phyloP scores from a whole-genome alignment of 306 rosid genomes.

The Vicia sativa region DNA sequence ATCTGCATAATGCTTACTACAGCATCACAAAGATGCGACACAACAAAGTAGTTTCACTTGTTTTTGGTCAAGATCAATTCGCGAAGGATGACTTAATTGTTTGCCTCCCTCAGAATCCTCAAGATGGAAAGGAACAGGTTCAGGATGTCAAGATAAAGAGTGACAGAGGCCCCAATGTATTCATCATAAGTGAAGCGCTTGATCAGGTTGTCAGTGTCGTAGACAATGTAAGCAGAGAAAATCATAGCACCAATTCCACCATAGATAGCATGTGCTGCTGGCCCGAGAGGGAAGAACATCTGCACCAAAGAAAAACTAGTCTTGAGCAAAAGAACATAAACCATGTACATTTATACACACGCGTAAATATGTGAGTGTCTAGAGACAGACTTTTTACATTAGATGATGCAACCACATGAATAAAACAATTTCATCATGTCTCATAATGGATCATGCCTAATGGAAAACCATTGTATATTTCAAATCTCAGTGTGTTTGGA shows the following conservation, averaged over 20 bases:
- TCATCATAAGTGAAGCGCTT: slow-evolving; percentile 87
- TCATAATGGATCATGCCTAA: neutral
- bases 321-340: slow-evolving; percentile 33
- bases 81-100: slow-evolving; percentile 53
- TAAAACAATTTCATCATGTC: neutral
- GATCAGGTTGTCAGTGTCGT: slow-evolving; percentile 86
- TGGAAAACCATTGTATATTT: neutral
- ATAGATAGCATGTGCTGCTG: slow-evolving; percentile 66
- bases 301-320: slow-evolving; percentile 36
- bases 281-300: slow-evolving; percentile 92
- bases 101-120: slow-evolving; percentile 76
- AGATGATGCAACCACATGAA: slow-evolving; percentile 5
- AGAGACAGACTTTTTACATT: neutral
- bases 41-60: slow-evolving; percentile 29
- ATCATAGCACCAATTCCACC: slow-evolving; percentile 80
- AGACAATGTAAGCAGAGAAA: slow-evolving; percentile 82
- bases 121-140: slow-evolving; percentile 86
- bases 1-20: slow-evolving; percentile 31
- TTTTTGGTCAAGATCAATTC: slow-evolving; percentile 23
- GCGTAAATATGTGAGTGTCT: neutral
- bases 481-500: neutral
- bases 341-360: neutral
- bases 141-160: slow-evolving; percentile 84
- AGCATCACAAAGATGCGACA: slow-evolving; percentile 26
- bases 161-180: slow-evolving; percentile 90